Base-by-base conservation (phyloP, 352 stramenopile species). In the Pilasporangium apinafurcum region DNA sequence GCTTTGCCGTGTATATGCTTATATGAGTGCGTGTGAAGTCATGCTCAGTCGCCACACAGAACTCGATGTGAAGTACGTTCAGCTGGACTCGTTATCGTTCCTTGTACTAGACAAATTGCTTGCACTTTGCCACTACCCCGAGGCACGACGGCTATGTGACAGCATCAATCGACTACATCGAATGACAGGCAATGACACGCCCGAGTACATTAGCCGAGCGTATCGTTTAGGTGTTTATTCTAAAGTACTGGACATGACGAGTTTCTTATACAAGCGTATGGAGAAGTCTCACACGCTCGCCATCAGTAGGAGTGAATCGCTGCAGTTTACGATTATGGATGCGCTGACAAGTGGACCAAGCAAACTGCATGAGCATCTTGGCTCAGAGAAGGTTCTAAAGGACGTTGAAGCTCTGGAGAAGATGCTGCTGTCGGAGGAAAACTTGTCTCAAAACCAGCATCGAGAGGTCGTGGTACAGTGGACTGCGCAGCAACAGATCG, bases 161-260 rank as follows among this genome's bases (percentile, higher is more conserved):
- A 48, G 51, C 24, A 83, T 91, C 31, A 29, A 51, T 26, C 52
- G 48, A 4, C 51, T 92, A 26, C 82, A 93, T 48, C 59, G 53
- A 6, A 68, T 39, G 27, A 86, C 76, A 12, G 44, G 44, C 10
- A 69, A 61, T 22, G 82, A 93, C 42, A 92, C 79, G 17, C 77
- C 77, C 32, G 82, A 93, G 49, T 89, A 84, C 50, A 92, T 93
- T 46, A 38, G 65, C 12, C 71, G 77, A 20, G 62, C 82, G 13
- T 93, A 93, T 52, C 76, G 74, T 25, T 61, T 86, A n/a, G 82
- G 82, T 25, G 78, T 92, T 8, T 90, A 85, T 61, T 88, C 78
- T 36, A 91, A 91, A 44, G 82, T 88, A 21, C 33, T 86, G 1
- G 82, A 93, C 45, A 90, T 93, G 79, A 89, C 78, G 20, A 54